Conservation (phyloP, 306 rosid genomes). For the Fragaria vesca region DNA sequence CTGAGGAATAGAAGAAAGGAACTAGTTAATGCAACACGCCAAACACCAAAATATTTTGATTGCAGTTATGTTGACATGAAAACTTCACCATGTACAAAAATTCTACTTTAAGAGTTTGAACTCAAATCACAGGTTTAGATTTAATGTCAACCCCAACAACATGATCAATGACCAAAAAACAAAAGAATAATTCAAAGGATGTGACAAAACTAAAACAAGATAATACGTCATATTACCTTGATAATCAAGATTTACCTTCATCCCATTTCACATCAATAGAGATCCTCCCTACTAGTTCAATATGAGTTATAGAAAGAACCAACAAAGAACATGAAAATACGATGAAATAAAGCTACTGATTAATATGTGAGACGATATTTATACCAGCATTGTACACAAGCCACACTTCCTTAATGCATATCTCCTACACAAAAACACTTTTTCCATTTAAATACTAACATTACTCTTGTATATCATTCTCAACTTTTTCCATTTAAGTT, state of each 20-base stretch:
- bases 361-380: neutral
- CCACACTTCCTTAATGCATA: neutral
- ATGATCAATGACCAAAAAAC: neutral
- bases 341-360: neutral
- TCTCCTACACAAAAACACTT: neutral
- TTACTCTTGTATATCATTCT: neutral
- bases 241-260: slow-evolving; percentile 29
- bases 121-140: neutral
- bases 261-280: slow-evolving; percentile 27
- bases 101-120: neutral
- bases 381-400: neutral
- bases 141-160: neutral
- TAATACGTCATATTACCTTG: slow-evolving; percentile 23
- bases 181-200: neutral
- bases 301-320: slow-evolving; percentile 4
- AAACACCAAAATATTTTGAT: slow-evolving; percentile 6
- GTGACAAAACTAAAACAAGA: neutral
- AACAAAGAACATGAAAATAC: slow-evolving; percentile 2
- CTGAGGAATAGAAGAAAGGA: slow-evolving; percentile 48
- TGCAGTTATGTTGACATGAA: neutral
- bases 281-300: slow-evolving; percentile 16
- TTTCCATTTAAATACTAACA: neutral
- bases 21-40: slow-evolving; percentile 15
- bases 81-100: neutral
- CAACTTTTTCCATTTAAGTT: neutral